Evolutionary conservation across 73 alveolate genomes (phyloP).

Genomic region (Paraurostyla sp.): DNA sequence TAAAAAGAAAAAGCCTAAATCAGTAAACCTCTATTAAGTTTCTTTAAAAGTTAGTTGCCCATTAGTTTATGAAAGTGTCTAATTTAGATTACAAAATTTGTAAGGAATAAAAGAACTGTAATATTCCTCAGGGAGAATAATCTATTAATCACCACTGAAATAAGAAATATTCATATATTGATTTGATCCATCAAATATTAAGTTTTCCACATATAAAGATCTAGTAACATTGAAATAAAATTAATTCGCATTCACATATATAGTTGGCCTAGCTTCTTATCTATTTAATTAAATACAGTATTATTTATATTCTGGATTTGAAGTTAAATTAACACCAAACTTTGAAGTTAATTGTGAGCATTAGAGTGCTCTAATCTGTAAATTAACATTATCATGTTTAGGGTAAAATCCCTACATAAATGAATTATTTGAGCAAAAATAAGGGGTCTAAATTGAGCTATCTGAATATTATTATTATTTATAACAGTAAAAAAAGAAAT

Average conservation of each 20-base stretch:
- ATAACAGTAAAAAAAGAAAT: background rate
- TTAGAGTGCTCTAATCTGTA: background rate
- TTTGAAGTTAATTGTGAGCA: background rate
- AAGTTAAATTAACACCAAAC: background rate
- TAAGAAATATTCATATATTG: too few relatives aligned
- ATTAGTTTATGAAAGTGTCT: too few relatives aligned
- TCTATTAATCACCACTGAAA: too few relatives aligned
- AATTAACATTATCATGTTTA: background rate
- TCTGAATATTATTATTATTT: background rate
- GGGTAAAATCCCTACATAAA: background rate
- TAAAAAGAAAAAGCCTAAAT: too few relatives aligned
- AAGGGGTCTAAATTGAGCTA: background rate
- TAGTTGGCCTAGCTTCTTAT: background rate
- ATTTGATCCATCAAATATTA: too few relatives aligned
- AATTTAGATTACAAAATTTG: too few relatives aligned
- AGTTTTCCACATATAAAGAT: too few relatives aligned
- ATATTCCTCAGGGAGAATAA: too few relatives aligned
- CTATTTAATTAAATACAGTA: background rate
- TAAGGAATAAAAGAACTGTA: too few relatives aligned
- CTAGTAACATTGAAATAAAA: too few relatives aligned
- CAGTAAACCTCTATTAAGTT: too few relatives aligned
- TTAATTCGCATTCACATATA: slow-evolving; percentile 9
- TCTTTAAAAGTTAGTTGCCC: too few relatives aligned
- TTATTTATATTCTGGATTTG: background rate
- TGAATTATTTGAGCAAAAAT: background rate